These are phyloP conservation scores for Fusarium graminum DNA, from an alignment of 2,329 filamentous ascomycete genomes.

Conservation along the genomic window DNA sequence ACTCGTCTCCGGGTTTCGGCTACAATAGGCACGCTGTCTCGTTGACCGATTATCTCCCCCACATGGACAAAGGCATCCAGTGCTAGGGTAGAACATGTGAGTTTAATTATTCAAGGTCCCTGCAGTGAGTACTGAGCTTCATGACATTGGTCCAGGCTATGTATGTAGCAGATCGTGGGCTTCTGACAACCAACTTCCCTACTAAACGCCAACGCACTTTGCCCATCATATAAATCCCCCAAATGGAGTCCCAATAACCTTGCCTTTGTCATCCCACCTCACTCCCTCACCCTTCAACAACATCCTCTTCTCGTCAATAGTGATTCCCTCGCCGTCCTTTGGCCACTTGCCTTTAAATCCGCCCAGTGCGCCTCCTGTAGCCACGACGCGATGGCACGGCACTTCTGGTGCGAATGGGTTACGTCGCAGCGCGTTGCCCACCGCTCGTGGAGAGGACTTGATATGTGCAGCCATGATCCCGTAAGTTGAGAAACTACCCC, in stretches of 20 bases:
- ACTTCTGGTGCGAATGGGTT: slow-evolving; percentile 88
- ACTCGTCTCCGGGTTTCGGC: slow-evolving; percentile 41
- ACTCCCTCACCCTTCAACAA: slow-evolving; percentile 75
- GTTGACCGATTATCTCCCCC: slow-evolving; percentile 34
- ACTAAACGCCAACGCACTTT: neutral
- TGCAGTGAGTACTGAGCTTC: neutral
- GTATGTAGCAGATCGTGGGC: neutral
- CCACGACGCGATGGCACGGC: slow-evolving; percentile 85
- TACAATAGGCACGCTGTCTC: slow-evolving; percentile 33
- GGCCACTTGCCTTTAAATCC: slow-evolving; percentile 78
- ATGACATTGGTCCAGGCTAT: neutral
- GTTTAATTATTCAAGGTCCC: slow-evolving; percentile 6
- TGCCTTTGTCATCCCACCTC: slow-evolving; percentile 70
- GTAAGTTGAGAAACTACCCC: slow-evolving; percentile 82
- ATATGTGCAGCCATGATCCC: slow-evolving; percentile 76
- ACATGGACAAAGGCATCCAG: slow-evolving; percentile 34
- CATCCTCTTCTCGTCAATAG: slow-evolving; percentile 73
- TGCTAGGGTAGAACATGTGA: slow-evolving; percentile 9
- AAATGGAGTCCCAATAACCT: slow-evolving; percentile 69
- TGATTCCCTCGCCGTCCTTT: slow-evolving; percentile 70
- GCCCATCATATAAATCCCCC: slow-evolving; percentile 39
- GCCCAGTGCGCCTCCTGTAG: slow-evolving; percentile 77
- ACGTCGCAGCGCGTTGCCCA: slow-evolving; percentile 80
- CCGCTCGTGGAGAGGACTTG: slow-evolving; percentile 77
- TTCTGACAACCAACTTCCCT: neutral